Base-by-base conservation (phyloP, 331 rosid species). In the Pyracantha coccinea region DNA sequence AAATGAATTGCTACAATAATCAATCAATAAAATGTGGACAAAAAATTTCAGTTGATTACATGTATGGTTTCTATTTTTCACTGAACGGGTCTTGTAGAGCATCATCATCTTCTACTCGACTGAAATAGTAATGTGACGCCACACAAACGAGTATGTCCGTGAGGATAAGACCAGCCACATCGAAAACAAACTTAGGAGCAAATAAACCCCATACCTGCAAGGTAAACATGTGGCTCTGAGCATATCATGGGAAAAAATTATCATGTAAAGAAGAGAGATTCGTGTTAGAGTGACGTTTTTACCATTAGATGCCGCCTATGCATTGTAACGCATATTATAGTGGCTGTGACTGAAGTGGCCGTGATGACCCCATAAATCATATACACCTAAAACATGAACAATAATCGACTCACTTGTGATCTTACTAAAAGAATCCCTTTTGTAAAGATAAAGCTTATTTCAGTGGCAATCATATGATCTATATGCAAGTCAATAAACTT, bases 221-320 rank as follows among this genome's bases (percentile, higher is more conserved):
- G 64, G 53, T 67, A 45, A 35, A 24, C 57, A 38, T 23, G 45
- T 72, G 12, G 53, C 60, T 24, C 58, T 23, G 68, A 31, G 6
- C 52, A 21, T 35, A 55, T 20, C 6, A 24, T 11, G 55, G 24
- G 41, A 54, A 24, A 72, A 24, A 13, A 15, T 5, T 58, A 33
- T 32, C 29, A 11, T 8, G 35, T 14, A 38, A 20, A 14, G 11
- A 25, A 68, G 24, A 8, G 25, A 13, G 28, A 12, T 20, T 23
- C 27, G 28, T 19, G 33, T 28, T 6, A 66, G 78, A 41, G 54
- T 29, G 66, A 16, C 4, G 3, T 10, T 52, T 60, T 83, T 89
- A 94, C 99, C 99, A 94, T 94, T 87, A 91, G 82, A 88, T 92
- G 99, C 77, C 99, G 96, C 77, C 96, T 80, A 23, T 94, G 99